These are phyloP conservation scores for Rhizopogon rudus DNA, from an alignment of 768 basidiomycete genomes.

Conservation along the genomic window DNA sequence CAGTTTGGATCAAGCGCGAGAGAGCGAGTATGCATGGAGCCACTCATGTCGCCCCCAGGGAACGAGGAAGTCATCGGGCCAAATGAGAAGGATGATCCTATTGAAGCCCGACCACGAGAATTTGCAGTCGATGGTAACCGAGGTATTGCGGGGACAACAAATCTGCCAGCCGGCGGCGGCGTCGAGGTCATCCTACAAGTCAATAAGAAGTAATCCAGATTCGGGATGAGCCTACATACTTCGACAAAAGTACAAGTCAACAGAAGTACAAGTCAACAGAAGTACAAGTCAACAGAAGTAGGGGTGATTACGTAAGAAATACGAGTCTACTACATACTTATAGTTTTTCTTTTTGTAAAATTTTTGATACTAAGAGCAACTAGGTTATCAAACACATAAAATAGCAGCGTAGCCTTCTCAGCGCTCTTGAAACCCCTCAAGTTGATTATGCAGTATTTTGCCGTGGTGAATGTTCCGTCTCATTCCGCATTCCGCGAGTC, in stretches of 20 bases:
- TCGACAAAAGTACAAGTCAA: no score
- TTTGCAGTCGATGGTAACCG: slow-evolving; percentile 49
- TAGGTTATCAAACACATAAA: neutral
- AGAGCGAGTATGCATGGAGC: slow-evolving; percentile 48
- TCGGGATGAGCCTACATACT: no score
- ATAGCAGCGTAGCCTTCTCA: neutral
- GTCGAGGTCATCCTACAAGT: slow-evolving; percentile 31
- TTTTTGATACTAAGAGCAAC: neutral
- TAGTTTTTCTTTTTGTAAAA: no score
- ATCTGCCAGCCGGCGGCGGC: slow-evolving; percentile 43
- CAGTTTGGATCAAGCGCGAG: slow-evolving; percentile 74
- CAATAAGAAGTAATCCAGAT: neutral
- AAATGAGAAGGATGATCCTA: slow-evolving; percentile 81
- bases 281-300: no score
- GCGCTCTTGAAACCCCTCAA: neutral
- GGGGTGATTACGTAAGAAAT: neutral
- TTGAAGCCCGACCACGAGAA: slow-evolving; percentile 59
- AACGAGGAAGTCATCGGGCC: slow-evolving; percentile 73
- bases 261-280: no score
- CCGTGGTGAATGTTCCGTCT: slow-evolving; percentile 6
- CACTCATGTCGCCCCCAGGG: slow-evolving; percentile 58
- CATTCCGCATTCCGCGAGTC: slow-evolving; percentile 59
- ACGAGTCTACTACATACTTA: no score
- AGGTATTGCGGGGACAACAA: slow-evolving; percentile 42
- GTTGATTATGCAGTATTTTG: neutral